Evolutionary conservation across 2,329 filamentous ascomycete species (phyloP).

Genomic region (Neonectria hederae): DNA sequence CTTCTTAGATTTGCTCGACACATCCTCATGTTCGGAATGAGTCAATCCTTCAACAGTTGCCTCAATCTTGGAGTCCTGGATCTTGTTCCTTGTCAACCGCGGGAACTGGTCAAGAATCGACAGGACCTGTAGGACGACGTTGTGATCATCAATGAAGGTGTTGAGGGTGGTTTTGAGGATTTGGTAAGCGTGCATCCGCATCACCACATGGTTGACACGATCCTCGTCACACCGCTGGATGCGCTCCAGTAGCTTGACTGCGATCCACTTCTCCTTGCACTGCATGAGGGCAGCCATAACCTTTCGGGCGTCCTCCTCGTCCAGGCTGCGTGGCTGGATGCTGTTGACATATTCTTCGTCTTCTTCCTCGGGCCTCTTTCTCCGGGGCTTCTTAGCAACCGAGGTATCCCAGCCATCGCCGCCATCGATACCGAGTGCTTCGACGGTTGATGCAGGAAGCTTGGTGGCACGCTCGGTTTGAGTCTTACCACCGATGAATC

Average conservation of each 20-base stretch:
- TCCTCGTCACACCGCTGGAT: conserved; percentile 90
- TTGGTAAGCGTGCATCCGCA: conserved; percentile 97
- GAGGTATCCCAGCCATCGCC: conserved; percentile 91
- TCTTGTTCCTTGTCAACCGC: conserved; percentile 94
- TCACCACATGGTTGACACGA: conserved; percentile 84
- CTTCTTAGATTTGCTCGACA: conserved; percentile 74
- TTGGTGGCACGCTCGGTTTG: conserved; percentile 97
- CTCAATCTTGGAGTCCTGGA: conserved; percentile 95
- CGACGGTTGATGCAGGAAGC: conserved; percentile 86
- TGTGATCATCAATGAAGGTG: conserved; percentile 88
- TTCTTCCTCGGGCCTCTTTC: conserved; percentile 90
- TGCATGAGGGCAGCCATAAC: conserved; percentile 98
- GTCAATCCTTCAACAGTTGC: conserved; percentile 76
- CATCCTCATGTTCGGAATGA: conserved; percentile 75
- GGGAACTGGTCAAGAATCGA: conserved; percentile 90
- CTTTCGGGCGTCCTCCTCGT: conserved; percentile 86
- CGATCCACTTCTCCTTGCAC: conserved; percentile 99
- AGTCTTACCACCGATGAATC: conserved; percentile 96
- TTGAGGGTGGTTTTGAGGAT: conserved; percentile 89
- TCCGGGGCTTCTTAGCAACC: conserved; percentile 88
- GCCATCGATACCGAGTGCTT: conserved; percentile 95
- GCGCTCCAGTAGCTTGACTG: conserved; percentile 89
- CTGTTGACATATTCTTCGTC: conserved; percentile 97
- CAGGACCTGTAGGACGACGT: conserved; percentile 88
- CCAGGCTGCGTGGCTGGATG: conserved; percentile 79